These are phyloP conservation scores for Tricholoma matsutake DNA, from an alignment of 768 basidiomycete genomes.

Conservation along the genomic window DNA sequence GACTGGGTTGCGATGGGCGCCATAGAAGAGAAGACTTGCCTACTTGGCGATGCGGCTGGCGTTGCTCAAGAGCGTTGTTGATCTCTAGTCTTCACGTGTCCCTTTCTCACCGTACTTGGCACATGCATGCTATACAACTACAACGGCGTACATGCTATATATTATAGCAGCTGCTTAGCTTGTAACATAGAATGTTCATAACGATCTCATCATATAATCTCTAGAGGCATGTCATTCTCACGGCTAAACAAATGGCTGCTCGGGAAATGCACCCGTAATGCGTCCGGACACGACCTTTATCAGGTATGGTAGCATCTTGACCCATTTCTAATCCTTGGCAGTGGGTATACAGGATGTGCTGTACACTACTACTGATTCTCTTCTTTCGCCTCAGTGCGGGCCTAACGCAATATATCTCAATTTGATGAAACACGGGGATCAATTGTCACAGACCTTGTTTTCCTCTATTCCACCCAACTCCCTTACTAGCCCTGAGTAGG, in stretches of 20 bases:
- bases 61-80: no score
- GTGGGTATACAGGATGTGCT: background rate
- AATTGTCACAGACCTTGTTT: conserved; percentile 59
- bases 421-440: background rate
- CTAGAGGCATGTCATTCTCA: background rate
- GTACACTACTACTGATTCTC: conserved; percentile 9
- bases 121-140: background rate
- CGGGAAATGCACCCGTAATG: background rate
- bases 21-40: conserved; percentile 19
- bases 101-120: no score
- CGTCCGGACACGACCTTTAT: background rate
- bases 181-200: no score
- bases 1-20: conserved; percentile 15
- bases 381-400: conserved; percentile 22
- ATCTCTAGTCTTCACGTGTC: background rate
- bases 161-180: background rate
- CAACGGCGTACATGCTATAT: no score
- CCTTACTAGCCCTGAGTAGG: conserved; percentile 66
- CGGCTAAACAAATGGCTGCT: background rate
- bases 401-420: conserved; percentile 17
- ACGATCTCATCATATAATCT: no score
- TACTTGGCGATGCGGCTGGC: no score
- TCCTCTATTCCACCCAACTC: conserved; percentile 79
- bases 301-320: background rate
- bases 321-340: background rate